Base-by-base conservation (phyloP, 768 basidiomycete species). In the Boletus fagicola region DNA sequence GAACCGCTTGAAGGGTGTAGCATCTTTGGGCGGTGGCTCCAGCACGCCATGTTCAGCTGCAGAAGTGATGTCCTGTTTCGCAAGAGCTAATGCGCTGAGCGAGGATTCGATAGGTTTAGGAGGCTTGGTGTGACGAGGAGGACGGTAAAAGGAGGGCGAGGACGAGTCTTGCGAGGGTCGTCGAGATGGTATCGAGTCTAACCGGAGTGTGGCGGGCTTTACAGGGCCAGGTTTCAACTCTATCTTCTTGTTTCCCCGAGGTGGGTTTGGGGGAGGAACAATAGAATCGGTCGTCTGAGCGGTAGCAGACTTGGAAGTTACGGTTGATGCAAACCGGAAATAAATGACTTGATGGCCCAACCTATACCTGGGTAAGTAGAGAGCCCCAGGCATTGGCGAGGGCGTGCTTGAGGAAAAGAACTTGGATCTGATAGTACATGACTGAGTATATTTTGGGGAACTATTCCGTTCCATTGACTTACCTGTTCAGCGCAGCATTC, bases 1-100 rank as follows among this genome's bases (percentile, higher is more conserved):
- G 45, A 81, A 80, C 38, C 76, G 79, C 59, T 75, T 77, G 53
- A 84, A 75, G 71, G 80, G 77, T 18, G 80, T 81, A 3, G 89
- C 86, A 62, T 79, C 78, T 31, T 78, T 73, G 0, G 89, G 88
- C 1, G 87, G 83, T 5, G 89, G 86, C 3, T 71, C 74, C 28
- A 93, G 75, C 36, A 90, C 83, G 15, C 90, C 91, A 54, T 86
- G 86, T 13, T 79, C 75, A 51, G 80, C 77, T 35, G 91, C 91
- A 49, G 86, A 80, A 24, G 77, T 75, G 28, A 88, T 78, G 65
- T 90, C 90, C 43, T 81, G 77, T 56, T 82, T 80, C 7, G 83
- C 80, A 5, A 77, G 76, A 51, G 86, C 79, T 26, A 84, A 77
- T 8, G 81, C 54, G 36, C 57, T 63, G 30, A 66, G 58, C 22